These are phyloP conservation scores for Vitis amurensis DNA, from an alignment of 164 flowering plant species.

Conservation along the genomic window DNA sequence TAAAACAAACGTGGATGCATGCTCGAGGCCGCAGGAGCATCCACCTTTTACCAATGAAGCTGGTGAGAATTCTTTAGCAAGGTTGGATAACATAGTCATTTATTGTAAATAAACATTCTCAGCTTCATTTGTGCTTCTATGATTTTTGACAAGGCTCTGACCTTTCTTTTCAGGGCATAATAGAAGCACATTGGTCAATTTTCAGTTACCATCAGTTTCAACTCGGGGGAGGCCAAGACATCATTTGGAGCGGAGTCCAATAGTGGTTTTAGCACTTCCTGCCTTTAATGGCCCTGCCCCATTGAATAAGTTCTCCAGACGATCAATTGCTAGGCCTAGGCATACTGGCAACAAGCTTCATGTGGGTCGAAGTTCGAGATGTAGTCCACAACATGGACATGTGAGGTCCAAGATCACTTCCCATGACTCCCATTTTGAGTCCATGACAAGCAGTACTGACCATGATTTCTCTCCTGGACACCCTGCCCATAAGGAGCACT, in stretches of 20 bases:
- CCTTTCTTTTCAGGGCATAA: slow-evolving; percentile 10
- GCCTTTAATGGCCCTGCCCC: slow-evolving; percentile 13
- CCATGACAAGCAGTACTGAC: neutral
- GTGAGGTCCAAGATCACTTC: neutral
- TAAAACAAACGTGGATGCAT: slow-evolving; percentile 6
- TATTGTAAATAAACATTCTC: neutral
- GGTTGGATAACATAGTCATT: too few relatives aligned
- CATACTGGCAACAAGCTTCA: slow-evolving; percentile 6
- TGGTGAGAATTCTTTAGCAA: slow-evolving; percentile 10
- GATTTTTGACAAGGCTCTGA: neutral
- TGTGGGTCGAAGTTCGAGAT: neutral
- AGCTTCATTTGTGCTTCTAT: neutral
- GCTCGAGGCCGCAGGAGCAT: neutral
- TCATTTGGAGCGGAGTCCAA: slow-evolving; percentile 13
- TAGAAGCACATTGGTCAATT: neutral
- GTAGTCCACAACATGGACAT: neutral
- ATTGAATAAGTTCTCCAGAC: slow-evolving; percentile 9
- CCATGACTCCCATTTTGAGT: slow-evolving; percentile 1
- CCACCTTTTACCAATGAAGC: slow-evolving; percentile 9
- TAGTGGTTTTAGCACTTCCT: slow-evolving; percentile 40
- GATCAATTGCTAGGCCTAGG: slow-evolving; percentile 6
- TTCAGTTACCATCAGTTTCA: slow-evolving; percentile 4
- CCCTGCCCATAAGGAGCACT: neutral
- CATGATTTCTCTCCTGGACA: slow-evolving; percentile 1
- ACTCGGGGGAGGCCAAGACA: neutral